Evolutionary conservation across 176 grass and related monocot species (phyloP), one percentile per base, ranked within the genome.

Genomic region (Cymbopogon citratus): DNA sequence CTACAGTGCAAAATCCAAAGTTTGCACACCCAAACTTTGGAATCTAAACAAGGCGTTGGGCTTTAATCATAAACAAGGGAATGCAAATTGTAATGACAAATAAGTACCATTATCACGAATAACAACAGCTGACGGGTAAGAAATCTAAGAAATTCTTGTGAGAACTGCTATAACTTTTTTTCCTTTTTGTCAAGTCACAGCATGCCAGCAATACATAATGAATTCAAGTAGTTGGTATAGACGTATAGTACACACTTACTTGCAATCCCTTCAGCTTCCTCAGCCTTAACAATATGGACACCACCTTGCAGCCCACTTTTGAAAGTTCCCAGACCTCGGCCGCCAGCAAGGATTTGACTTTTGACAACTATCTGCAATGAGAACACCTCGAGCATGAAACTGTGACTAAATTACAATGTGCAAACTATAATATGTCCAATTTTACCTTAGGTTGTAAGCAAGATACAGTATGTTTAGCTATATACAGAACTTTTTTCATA

Each of bases 261-360:
- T 28, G 97, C 97, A 73, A 99, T 68, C 40, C 74, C 75, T 87
- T 89, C 87, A 6, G 90, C 93, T 71, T 99, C 93, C 52, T 99
- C 97, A 33, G 86, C 80, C 80, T 99, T 99, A 68, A 99, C 93
- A 85, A 99, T 99, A 96, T 99, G 97, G 48, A 99, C 97, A 16
- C 97, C 97, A 59, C 93, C 97, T 86, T 99, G 71, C 38, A 99
- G 80, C 80, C 97, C 97, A 90, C 89, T 99, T 88, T 99, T 96
- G 76, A 99, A 99, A 60, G 97, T 93, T 74, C 97, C 97, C 85
- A 99, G 77, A 48, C 97, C 97, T 85, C 97, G 87, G 38, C 93
- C 97, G 29, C 97, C 93, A 83, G 97, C 97, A 74, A 99, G 97
- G 84, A 99, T 93, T 88, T 99, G 97, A 74, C 96, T 99, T 81